phyloP scores from a whole-genome alignment of 192 early-diverging fungal species.

The Bifiguratus adelaidae region DNA sequence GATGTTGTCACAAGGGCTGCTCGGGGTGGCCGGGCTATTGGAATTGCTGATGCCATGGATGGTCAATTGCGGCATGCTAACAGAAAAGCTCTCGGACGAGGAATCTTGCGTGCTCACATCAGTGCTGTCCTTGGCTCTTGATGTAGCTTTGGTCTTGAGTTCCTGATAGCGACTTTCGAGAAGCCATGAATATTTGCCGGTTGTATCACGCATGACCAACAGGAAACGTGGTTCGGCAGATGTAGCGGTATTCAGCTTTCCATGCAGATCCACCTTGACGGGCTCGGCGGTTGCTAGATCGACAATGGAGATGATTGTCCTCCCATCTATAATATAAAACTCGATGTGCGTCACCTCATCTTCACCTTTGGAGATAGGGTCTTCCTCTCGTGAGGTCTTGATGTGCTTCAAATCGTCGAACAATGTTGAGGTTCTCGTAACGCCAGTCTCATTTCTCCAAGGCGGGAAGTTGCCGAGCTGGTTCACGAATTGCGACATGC shows the following conservation, averaged over 20 bases:
- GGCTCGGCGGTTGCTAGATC: slow-evolving; percentile 20
- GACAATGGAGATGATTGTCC: slow-evolving; percentile 55
- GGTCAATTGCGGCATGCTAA: no score
- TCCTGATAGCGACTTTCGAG: slow-evolving; percentile 39
- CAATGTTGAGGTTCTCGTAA: slow-evolving; percentile 44
- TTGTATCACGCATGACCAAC: slow-evolving; percentile 52
- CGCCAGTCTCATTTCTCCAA: slow-evolving; percentile 45
- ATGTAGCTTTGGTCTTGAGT: neutral
- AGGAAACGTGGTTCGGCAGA: slow-evolving; percentile 33
- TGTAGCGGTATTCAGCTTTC: neutral
- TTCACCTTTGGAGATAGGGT: neutral
- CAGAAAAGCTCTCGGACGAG: no score
- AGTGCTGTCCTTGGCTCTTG: no score
- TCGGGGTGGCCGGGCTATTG: no score
- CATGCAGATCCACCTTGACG: neutral
- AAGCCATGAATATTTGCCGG: slow-evolving; percentile 63
- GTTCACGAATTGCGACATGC: slow-evolving; percentile 58
- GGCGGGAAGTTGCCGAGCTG: slow-evolving; percentile 65
- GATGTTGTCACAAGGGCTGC: no score
- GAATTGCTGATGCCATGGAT: no score
- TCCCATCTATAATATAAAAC: slow-evolving; percentile 59
- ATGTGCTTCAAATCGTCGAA: slow-evolving; percentile 41
- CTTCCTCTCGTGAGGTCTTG: neutral
- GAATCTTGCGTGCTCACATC: no score
- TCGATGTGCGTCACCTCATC: neutral